Conservation (phyloP, 108 stramenopile species). For the Cyclotella baltica region DNA sequence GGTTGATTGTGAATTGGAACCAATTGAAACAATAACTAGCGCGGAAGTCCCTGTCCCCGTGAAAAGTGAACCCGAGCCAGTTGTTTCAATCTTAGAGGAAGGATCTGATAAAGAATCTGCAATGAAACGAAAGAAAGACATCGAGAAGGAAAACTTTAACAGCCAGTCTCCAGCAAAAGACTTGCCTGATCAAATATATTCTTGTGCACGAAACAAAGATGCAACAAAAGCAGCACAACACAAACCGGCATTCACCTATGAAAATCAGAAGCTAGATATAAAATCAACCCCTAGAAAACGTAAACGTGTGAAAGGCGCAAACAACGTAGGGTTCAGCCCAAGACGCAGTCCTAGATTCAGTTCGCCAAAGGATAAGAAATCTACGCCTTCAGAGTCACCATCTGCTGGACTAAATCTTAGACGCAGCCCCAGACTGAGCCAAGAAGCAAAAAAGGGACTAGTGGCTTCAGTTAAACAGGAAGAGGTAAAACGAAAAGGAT, state of each 20-base stretch:
- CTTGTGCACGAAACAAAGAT: not conserved
- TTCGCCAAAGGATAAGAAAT: not conserved
- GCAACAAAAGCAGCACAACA: not conserved
- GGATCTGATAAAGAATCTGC: not conserved
- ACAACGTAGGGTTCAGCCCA: not conserved
- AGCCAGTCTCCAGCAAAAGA: conserved; percentile 6
- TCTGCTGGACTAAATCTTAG: not conserved
- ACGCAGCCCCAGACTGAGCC: conserved; percentile 8
- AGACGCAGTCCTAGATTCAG: conserved; percentile 7
- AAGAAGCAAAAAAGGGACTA: not conserved
- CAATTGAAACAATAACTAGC: not conserved
- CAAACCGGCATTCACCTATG: conserved; percentile 4
- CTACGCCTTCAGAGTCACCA: not conserved
- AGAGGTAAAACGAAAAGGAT: conserved; percentile 1
- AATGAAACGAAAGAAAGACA: not conserved
- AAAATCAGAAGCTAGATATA: not conserved
- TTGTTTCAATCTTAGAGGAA: not conserved
- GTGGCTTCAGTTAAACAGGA: not conserved
- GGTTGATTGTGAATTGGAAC: not conserved
- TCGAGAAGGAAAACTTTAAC: not conserved
- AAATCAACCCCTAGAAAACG: conserved; percentile 7
- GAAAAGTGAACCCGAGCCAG: not conserved
- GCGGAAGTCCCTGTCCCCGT: not conserved
- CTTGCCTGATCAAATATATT: not conserved
- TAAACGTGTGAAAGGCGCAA: not conserved